phyloP scores from a whole-genome alignment of 768 basidiomycete species.

The Postia placenta region DNA sequence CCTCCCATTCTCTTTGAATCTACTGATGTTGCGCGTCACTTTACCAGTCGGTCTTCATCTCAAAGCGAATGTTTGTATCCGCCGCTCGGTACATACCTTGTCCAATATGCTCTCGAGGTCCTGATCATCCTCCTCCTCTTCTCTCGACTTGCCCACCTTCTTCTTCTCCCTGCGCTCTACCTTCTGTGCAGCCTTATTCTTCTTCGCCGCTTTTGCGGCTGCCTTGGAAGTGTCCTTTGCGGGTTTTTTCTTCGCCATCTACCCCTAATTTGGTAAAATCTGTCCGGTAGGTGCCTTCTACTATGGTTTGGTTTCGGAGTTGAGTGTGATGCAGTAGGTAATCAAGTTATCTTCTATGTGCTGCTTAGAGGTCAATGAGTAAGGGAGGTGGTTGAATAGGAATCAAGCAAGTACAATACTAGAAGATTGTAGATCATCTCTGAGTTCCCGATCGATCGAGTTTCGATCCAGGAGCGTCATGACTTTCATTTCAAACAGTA shows the following conservation, averaged over 20 bases:
- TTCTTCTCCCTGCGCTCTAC: conserved; percentile 63
- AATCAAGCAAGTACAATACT: too few relatives aligned
- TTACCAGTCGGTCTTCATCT: background rate
- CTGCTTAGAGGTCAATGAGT: too few relatives aligned
- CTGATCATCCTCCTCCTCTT: conserved; percentile 60
- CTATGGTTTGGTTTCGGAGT: too few relatives aligned
- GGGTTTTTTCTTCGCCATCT: conserved; percentile 55
- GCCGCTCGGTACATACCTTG: conserved; percentile 38
- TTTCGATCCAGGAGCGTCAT: too few relatives aligned
- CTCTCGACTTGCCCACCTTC: conserved; percentile 46
- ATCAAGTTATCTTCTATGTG: too few relatives aligned
- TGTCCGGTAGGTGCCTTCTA: too few relatives aligned
- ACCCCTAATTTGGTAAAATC: too few relatives aligned
- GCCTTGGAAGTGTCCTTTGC: conserved; percentile 28
- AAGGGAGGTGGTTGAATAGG: too few relatives aligned
- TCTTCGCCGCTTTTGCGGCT: conserved; percentile 56
- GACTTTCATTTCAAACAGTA: too few relatives aligned
- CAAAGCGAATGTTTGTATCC: background rate
- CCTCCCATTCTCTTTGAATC: conserved; percentile 82
- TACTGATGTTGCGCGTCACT: conserved; percentile 34
- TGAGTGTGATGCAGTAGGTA: too few relatives aligned
- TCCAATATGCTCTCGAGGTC: conserved; percentile 84
- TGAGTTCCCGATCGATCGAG: too few relatives aligned
- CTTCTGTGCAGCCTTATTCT: conserved; percentile 61
- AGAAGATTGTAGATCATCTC: too few relatives aligned